Evolutionary conservation across 768 basidiomycete genomes (phyloP).

Genomic region (Candolleomyces eurysporus): DNA sequence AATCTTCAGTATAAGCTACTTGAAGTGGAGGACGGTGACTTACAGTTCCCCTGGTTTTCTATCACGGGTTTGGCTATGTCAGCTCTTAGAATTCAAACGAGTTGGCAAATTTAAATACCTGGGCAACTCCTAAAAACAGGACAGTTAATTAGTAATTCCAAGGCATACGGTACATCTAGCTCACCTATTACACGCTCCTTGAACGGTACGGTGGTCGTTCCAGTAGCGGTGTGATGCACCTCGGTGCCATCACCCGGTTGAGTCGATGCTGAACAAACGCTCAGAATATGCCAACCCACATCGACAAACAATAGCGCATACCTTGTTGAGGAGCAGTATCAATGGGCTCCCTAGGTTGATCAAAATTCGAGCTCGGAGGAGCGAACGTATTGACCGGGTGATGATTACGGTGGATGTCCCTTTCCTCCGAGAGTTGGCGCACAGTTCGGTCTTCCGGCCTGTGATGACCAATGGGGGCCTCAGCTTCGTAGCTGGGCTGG

Average conservation of each 20-base stretch:
- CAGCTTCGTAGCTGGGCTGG: too few species aligned
- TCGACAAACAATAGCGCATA: constrained; percentile 12
- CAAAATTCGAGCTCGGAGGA: constrained; percentile 16
- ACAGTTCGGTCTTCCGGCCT: not conserved
- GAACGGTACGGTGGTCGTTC: constrained; percentile 41
- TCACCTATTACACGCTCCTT: constrained; percentile 59
- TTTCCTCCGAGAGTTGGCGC: not conserved
- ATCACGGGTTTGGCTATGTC: not conserved
- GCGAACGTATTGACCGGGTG: not conserved
- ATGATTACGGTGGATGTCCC: not conserved
- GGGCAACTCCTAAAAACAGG: constrained; percentile 37
- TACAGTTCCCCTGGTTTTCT: constrained; percentile 47
- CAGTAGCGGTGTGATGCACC: constrained; percentile 20
- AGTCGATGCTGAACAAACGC: constrained; percentile 26
- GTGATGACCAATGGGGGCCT: too few species aligned
- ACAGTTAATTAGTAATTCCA: not conserved
- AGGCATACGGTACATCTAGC: constrained; percentile 7
- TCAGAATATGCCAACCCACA: too few species aligned
- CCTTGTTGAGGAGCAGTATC: constrained; percentile 37
- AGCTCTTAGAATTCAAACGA: not conserved
- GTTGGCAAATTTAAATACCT: constrained; percentile 19
- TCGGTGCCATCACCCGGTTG: constrained; percentile 33
- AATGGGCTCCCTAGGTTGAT: constrained; percentile 5
- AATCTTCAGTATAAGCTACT: not conserved
- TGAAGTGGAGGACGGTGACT: constrained; percentile 11